Evolutionary conservation across 2,329 filamentous ascomycete genomes (phyloP).

Genomic region (Fusarium mangiferae): DNA sequence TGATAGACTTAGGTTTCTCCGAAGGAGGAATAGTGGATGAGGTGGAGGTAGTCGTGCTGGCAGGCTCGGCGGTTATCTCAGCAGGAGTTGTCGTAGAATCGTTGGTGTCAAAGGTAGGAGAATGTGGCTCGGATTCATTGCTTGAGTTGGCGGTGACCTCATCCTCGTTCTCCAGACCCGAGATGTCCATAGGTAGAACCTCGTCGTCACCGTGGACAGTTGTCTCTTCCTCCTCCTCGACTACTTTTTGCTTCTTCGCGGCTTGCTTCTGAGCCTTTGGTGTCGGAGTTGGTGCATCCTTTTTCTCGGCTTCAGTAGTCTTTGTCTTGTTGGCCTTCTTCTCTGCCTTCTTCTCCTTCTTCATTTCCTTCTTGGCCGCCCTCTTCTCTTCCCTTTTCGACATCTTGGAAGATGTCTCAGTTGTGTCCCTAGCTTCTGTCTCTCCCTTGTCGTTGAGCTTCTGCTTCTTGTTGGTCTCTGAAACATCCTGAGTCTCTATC

Average conservation of each 20-base stretch:
- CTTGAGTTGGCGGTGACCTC: conserved; percentile 59
- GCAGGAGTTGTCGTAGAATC: conserved; percentile 53
- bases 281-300: conserved; percentile 31
- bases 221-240: conserved; percentile 24
- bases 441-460: conserved; percentile 48
- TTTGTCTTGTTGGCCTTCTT: conserved; percentile 57
- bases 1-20: conserved; percentile 72
- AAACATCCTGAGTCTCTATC: background rate
- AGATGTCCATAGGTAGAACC: conserved; percentile 42
- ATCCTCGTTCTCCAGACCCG: conserved; percentile 52
- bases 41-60: conserved; percentile 73
- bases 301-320: conserved; percentile 47
- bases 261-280: conserved; percentile 42
- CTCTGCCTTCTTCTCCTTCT: conserved; percentile 54
- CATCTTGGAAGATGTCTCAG: conserved; percentile 59
- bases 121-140: conserved; percentile 60
- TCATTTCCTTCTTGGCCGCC: conserved; percentile 59
- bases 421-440: conserved; percentile 44
- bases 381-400: conserved; percentile 67
- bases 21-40: conserved; percentile 72
- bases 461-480: conserved; percentile 67
- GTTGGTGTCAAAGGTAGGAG: conserved; percentile 68
- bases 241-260: conserved; percentile 43
- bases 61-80: conserved; percentile 56
- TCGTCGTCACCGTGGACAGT: conserved; percentile 20